phyloP scores from a whole-genome alignment of 2,329 filamentous ascomycete genomes.

The Curvularia sp. region DNA sequence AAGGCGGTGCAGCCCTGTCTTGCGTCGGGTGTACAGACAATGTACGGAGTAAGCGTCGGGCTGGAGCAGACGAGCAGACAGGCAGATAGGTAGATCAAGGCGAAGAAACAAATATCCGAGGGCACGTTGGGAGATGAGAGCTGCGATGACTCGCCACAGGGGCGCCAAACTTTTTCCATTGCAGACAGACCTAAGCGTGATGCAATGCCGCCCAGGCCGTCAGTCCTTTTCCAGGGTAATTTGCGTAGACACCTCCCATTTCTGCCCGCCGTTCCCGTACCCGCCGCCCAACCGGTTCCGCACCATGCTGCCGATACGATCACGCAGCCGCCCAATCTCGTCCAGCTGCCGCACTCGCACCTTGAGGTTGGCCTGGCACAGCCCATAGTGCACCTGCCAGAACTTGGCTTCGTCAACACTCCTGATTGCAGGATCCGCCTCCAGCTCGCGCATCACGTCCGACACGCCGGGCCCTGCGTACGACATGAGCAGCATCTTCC shows the following conservation, averaged over 20 bases:
- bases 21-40: background rate
- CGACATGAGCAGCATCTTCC: conserved; percentile 95
- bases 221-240: conserved; percentile 64
- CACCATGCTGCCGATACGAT: conserved; percentile 77
- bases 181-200: conserved; percentile 24
- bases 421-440: conserved; percentile 76
- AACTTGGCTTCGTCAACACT: conserved; percentile 90
- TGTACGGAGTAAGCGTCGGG: conserved; percentile 18
- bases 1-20: conserved; percentile 7
- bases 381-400: conserved; percentile 97
- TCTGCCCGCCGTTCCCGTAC: conserved; percentile 79
- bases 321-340: conserved; percentile 73
- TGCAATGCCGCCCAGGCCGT: conserved; percentile 29
- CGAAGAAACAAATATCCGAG: too few relatives aligned
- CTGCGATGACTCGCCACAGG: conserved; percentile 32
- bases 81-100: too few relatives aligned
- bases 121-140: conserved; percentile 7
- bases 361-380: conserved; percentile 95
- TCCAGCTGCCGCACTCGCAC: conserved; percentile 71
- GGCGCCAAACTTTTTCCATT: conserved; percentile 27
- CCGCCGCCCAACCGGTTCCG: conserved; percentile 86
- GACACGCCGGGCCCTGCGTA: conserved; percentile 70
- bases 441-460: conserved; percentile 83
- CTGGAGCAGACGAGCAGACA: conserved; percentile 23
- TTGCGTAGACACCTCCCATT: conserved; percentile 94